Evolutionary conservation across 2,329 filamentous ascomycete species (phyloP), one percentile per base, ranked within the genome.

Genomic region (Pleomassaria siparia): DNA sequence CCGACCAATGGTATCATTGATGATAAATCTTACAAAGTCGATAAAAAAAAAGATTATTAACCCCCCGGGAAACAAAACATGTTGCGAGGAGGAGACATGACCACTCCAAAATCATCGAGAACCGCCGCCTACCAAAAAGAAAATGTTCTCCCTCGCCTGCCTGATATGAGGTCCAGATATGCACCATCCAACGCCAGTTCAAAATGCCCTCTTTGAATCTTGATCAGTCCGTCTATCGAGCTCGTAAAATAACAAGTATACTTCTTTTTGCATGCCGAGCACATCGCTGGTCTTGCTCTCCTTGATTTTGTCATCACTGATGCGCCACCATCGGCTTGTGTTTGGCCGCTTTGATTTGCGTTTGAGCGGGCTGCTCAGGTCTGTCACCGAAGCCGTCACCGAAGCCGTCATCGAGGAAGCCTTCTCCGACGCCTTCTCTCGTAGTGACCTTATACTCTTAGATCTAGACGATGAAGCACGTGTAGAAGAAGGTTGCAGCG

Each of bases 231-330:
- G 47, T 44, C 50, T 55, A 41, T 92, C 88, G 60, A 95, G 75
- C 76, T 97, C 92, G 72, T 99, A 99, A 70, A 99, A 99, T 43
- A 99, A 72, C 66, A 99, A 75, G 70, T 99, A 99, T 0, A 97
- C 92, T 72, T 99, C 94, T 62, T 86, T 87, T 72, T 96, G 91
- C 91, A 96, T 96, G 7, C 85, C 84, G 48, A 99, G 71, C 6
- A 99, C 90, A 59, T 99, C 94, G 45, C 80, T 83, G 5, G 91
- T 97, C 76, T 91, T 96, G 57, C 90, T 87, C 72, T 97, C 92
- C 66, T 92, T 94, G 62, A 97, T 84, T 72, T 95, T 96, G 57
- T 99, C 94, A 68, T 99, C 94, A 56, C 91, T 96, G 56, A 99
- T 95, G 28, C 94, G 84, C 94, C 94, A 99, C 94, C 94, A 99